These are phyloP conservation scores for Lentinula raphanica DNA, from an alignment of 768 basidiomycete genomes.

Conservation along the genomic window DNA sequence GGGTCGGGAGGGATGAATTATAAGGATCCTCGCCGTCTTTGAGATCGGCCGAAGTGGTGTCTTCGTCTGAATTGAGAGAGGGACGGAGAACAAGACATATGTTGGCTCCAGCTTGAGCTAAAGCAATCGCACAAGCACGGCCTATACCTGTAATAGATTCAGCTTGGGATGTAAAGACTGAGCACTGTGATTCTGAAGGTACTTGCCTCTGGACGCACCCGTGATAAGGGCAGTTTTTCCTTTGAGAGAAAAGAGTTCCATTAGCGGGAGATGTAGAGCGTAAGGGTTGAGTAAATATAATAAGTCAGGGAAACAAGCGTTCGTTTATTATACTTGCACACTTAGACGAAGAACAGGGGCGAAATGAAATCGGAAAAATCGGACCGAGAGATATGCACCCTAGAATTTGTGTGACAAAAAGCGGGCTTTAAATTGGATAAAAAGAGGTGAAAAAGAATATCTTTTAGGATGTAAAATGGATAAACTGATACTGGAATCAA, in stretches of 20 bases:
- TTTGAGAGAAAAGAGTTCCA: constrained; percentile 60
- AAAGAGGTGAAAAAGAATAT: not conserved
- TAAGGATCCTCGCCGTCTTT: constrained; percentile 7
- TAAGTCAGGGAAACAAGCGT: too few species aligned
- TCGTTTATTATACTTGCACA: too few species aligned
- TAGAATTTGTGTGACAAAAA: not conserved
- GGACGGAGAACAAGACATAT: constrained; percentile 41
- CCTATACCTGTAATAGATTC: constrained; percentile 36
- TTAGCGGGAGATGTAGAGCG: constrained; percentile 32
- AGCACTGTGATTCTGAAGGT: constrained; percentile 18
- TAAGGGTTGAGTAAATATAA: constrained; percentile 23
- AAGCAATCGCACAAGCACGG: constrained; percentile 43
- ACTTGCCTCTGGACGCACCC: constrained; percentile 67
- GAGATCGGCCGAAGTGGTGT: constrained; percentile 17
- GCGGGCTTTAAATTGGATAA: not conserved
- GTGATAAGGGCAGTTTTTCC: constrained; percentile 74
- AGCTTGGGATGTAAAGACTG: not conserved
- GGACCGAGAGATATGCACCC: not conserved
- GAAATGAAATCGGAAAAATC: not conserved
- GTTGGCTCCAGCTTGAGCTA: constrained; percentile 45
- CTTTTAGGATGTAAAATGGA: not conserved
- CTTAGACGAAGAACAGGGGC: not conserved
- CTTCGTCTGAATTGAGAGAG: constrained; percentile 9
- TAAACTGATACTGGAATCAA: not conserved
- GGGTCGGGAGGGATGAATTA: not conserved